Evolutionary conservation across 2,329 filamentous ascomycete genomes (phyloP).

Genomic region (Colletotrichum tropicicola): DNA sequence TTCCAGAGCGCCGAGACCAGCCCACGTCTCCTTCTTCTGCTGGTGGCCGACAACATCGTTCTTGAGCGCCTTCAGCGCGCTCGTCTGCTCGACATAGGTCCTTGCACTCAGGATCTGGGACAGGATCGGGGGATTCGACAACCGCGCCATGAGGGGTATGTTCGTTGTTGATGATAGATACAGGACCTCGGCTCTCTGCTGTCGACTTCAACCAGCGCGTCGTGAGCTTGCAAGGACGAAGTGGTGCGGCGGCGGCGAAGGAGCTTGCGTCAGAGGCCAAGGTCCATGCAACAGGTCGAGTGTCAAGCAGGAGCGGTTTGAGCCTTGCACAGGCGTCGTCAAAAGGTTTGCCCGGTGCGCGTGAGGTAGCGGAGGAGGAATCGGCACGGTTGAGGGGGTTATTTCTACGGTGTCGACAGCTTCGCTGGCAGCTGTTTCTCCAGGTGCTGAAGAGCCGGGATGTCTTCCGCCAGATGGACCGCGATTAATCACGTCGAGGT

Average conservation of each 20-base stretch:
- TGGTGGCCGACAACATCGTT: constrained; percentile 90
- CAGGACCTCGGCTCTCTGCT: constrained; percentile 11
- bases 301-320: constrained; percentile 9
- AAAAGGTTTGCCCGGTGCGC: neutral
- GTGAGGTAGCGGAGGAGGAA: too few relatives aligned
- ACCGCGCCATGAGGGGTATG: constrained; percentile 57
- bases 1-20: constrained; percentile 74
- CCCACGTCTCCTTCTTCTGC: constrained; percentile 83
- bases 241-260: constrained; percentile 11
- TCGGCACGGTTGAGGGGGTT: too few relatives aligned
- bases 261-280: constrained; percentile 28
- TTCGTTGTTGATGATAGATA: neutral
- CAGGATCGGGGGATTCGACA: constrained; percentile 62
- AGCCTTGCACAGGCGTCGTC: neutral
- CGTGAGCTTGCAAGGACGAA: constrained; percentile 14
- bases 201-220: constrained; percentile 20
- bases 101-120: constrained; percentile 65
- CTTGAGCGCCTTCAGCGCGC: constrained; percentile 78
- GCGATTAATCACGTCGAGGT: constrained; percentile 15
- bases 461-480: constrained; percentile 2
- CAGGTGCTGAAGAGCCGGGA: neutral
- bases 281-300: constrained; percentile 26
- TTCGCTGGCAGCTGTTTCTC: neutral
- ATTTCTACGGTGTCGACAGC: neutral
- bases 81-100: constrained; percentile 60